Percentiles rank a stretch among this genome's conserved stretches.
Conservation (phyloP, 495 filamentous ascomycete genomes). For the Parmelia sp. region DNA sequence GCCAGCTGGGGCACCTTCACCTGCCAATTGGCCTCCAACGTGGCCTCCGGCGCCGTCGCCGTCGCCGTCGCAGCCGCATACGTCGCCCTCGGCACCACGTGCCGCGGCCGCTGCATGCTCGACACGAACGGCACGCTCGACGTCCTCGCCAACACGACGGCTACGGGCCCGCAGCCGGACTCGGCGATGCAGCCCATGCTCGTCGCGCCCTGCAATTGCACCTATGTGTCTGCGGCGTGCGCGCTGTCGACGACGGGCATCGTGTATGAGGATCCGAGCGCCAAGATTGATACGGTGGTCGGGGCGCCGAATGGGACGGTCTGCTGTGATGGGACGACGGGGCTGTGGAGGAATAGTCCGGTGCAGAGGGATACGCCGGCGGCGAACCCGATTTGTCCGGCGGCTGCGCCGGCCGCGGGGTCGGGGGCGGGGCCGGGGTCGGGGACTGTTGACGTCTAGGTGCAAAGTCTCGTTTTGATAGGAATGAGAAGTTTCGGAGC, state of each 20-base stretch:
- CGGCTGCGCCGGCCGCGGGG: not conserved
- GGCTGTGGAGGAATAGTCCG: not conserved
- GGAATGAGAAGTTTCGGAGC: too few relatives aligned
- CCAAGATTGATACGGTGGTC: not conserved
- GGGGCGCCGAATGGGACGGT: not conserved
- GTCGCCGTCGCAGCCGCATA: not conserved
- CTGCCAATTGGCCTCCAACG: not conserved
- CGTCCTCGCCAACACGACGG: not conserved
- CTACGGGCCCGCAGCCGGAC: not conserved
- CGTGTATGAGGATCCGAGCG: not conserved
- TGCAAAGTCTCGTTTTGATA: too few relatives aligned
- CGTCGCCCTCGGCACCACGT: not conserved
- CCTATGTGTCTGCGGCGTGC: not conserved
- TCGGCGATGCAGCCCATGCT: not conserved
- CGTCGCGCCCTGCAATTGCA: not conserved
- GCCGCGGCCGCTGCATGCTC: not conserved
- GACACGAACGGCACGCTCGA: not conserved
- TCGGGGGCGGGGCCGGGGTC: not conserved
- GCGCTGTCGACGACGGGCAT: not conserved
- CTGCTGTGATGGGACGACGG: not conserved
- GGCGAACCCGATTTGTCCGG: not conserved
- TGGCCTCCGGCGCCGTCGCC: not conserved
- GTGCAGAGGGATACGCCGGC: not conserved
- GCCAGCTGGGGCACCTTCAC: not conserved
- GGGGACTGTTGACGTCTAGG: too few relatives aligned